Evolutionary conservation across 257 asterid genomes (phyloP), one percentile per base, ranked within the genome.

Genomic region (Ajuga chamaepitys): DNA sequence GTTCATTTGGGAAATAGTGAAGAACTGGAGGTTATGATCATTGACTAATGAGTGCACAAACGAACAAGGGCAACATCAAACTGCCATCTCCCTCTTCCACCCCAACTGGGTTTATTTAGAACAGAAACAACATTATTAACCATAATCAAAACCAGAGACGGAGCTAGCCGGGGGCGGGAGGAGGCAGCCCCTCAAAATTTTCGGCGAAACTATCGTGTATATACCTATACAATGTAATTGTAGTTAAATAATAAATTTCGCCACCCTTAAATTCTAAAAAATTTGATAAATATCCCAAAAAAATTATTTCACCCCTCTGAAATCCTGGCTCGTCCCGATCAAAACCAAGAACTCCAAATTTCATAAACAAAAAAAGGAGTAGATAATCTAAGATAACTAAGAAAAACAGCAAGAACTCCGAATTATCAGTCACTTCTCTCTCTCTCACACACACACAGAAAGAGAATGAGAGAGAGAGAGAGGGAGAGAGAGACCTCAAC

Each of bases 401-500:
- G 38, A 26, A 55, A 28, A 3, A 28, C 2, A 4, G 17, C 46
- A 45, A 17, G 9, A 58, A 62, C 11, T 12, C 35, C 11, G 54
- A 46, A 66, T 18, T 7, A 53, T 30, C 1, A 13, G 26, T 56
- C 5, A n/a, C 14, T 26, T 17, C 3, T 26, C 10, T 24, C 0
- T 18, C 52, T 1, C 28, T 11, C n/a, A 4, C 3, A 70, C 32
- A 40, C 28, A 42, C 22, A 58, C 5, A 7, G 0, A 8, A 48
- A 50, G 32, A 14, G 35, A 66, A 13, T 51, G 3, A 7, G 18
- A 16, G 37, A 42, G 4, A 38, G 7, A 85, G 22, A 37, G 55
- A 63, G 41, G 38, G 12, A 16, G 24, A 41, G 35, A 45, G 2
- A 50, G 4, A 90, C 97, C 99, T 93, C 97, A 52, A 89, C 97